These are phyloP conservation scores for Austroboletus novae-zelandiae DNA, from an alignment of 1,284 basidiomycete genomes.

Conservation along the genomic window DNA sequence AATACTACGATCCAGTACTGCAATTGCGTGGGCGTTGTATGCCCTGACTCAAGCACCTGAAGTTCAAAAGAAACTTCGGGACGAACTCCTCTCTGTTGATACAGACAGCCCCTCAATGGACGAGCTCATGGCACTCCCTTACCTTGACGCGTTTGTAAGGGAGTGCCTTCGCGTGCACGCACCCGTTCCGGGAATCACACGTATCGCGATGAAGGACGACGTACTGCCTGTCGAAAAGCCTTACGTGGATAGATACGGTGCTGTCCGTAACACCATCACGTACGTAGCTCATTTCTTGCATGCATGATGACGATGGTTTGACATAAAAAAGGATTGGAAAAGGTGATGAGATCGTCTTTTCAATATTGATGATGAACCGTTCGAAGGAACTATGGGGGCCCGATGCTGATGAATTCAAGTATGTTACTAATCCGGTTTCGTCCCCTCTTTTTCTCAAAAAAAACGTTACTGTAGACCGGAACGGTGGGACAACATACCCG, in stretches of 20 bases:
- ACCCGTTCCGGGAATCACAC: constrained; percentile 55
- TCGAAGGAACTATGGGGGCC: constrained; percentile 44
- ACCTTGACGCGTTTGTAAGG: constrained; percentile 62
- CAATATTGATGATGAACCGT: constrained; percentile 40
- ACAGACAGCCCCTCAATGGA: constrained; percentile 59
- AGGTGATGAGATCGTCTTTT: constrained; percentile 37
- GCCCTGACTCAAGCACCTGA: constrained; percentile 54
- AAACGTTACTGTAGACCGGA: constrained; percentile 43
- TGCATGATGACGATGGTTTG: neutral
- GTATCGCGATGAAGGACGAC: constrained; percentile 53
- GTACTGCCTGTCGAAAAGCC: constrained; percentile 53
- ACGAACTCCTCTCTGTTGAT: constrained; percentile 53
- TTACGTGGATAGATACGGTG: constrained; percentile 42
- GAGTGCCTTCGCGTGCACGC: constrained; percentile 67
- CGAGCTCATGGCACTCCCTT: constrained; percentile 52
- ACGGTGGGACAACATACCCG: constrained; percentile 53
- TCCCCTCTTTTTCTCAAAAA: no score
- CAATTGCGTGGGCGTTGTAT: constrained; percentile 61
- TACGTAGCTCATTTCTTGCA: constrained; percentile 1
- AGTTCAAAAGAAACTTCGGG: constrained; percentile 64
- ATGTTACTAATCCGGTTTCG: neutral
- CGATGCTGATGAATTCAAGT: constrained; percentile 38
- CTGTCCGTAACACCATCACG: constrained; percentile 26
- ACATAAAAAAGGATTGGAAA: constrained; percentile 31
- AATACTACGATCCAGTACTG: constrained; percentile 37